Base-by-base conservation (phyloP, 108 stramenopile genomes). In the Skeletonema tropicum region DNA sequence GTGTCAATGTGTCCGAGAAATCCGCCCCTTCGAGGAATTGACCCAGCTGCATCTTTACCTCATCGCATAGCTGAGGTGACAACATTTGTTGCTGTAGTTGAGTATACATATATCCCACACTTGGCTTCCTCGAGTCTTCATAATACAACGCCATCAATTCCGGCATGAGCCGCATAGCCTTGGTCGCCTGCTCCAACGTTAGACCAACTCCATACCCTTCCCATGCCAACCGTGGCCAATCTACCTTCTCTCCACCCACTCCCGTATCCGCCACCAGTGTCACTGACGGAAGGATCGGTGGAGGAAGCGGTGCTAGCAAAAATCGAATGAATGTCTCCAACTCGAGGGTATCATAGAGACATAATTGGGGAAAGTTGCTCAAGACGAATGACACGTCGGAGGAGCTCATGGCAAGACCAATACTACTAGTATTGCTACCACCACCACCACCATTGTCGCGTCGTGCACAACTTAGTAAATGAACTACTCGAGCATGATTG, bases 131-230 rank as follows among this genome's bases (percentile, higher is more conserved):
- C 31, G 83, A 60, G 42, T 82, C 75, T 38, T 75, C 83, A 25
- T 81, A 83, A 45, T 81, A 73, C 13, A 82, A 19, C 0, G 78
- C 59, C 70, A 88, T 60, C 38, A 88, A 59, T 60, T 86, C 81
- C 6, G 80, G 82, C 69, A 88, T 78, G n/a, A 83, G 48, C 15
- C 71, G 52, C 2, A 88, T 36, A 2, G 85, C 79, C 33, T 59
- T 19, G 11, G 62, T 63, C 26, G 83, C 70, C 49, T 88, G 87
- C 9, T 42, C 38, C 14, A 71, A 31, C 3, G 87, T 73, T n/a
- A 86, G 73, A 19, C 83, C 85, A 1, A 75, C 83, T 17, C 87
- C 87, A 64, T 82, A 84, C 14, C 87, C 87, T 21, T 82, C 66
- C 6, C 33, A 41, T 39, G 42, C 46, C 23, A 82, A 12, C 15